These are phyloP conservation scores for Endothia cerciana DNA, from an alignment of 2,329 filamentous ascomycete genomes.

Conservation along the genomic window DNA sequence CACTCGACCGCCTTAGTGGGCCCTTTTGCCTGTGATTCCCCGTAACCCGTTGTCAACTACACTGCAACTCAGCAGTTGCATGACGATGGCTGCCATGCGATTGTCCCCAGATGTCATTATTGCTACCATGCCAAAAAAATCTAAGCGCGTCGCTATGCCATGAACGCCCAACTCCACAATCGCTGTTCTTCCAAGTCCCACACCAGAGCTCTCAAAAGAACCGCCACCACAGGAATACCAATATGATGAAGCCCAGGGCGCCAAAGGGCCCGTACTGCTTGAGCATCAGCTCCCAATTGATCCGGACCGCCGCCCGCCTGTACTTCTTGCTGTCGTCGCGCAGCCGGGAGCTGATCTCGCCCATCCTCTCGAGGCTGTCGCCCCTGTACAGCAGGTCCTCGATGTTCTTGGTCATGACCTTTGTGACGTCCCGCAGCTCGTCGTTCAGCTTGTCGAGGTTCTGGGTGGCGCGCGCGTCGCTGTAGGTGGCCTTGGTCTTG, in stretches of 20 bases:
- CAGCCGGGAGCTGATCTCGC: constrained; percentile 85
- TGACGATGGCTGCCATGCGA: not conserved
- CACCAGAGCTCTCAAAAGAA: constrained; percentile 74
- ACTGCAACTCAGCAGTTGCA: not conserved
- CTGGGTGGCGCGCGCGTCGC: constrained; percentile 85
- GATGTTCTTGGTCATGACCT: constrained; percentile 99
- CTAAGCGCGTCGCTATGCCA: constrained; percentile 25
- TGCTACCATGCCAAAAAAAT: constrained; percentile 1
- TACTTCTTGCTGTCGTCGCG: constrained; percentile 96
- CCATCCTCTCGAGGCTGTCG: constrained; percentile 95
- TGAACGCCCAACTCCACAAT: constrained; percentile 24
- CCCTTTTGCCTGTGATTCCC: not conserved
- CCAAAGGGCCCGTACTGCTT: constrained; percentile 97
- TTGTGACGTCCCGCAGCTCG: constrained; percentile 95
- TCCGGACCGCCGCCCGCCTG: constrained; percentile 85
- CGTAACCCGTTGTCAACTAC: not conserved
- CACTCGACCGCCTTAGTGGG: not conserved
- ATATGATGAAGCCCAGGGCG: constrained; percentile 76
- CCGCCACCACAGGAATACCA: constrained; percentile 89
- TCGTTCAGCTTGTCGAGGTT: constrained; percentile 96
- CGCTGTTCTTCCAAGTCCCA: not conserved
- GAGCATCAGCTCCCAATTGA: constrained; percentile 95
- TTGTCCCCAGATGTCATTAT: not conserved
- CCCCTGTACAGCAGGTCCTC: constrained; percentile 95
- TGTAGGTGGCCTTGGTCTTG: constrained; percentile 90